Evolutionary conservation across 176 grass and related monocot species (phyloP).

Genomic region (Areca catechu): DNA sequence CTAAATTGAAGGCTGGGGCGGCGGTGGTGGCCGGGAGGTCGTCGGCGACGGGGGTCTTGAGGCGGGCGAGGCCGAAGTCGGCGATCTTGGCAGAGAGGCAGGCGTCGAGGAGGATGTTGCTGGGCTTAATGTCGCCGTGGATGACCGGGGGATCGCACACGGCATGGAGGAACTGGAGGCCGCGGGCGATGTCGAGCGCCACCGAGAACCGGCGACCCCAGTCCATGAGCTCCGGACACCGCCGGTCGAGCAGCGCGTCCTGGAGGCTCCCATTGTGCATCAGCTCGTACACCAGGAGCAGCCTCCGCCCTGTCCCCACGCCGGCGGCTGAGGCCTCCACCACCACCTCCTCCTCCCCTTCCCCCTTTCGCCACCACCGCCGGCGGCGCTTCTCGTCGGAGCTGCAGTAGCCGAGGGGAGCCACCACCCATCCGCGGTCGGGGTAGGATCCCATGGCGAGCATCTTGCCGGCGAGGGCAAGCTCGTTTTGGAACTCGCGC

Average conservation of each 20-base stretch:
- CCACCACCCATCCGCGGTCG: conserved; percentile 23
- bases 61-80: conserved; percentile 75
- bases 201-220: conserved; percentile 64
- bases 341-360: conserved; percentile 17
- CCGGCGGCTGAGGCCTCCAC: not conserved
- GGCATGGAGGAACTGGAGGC: conserved; percentile 70
- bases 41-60: conserved; percentile 39
- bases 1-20: not conserved
- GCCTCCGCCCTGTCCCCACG: not conserved
- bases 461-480: conserved; percentile 67
- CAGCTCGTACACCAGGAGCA: conserved; percentile 92
- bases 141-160: conserved; percentile 68
- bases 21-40: not conserved
- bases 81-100: conserved; percentile 60
- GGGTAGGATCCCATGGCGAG: conserved; percentile 14
- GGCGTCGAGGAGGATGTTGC: conserved; percentile 82
- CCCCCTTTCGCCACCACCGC: conserved; percentile 10
- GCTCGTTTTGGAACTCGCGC: conserved; percentile 96
- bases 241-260: conserved; percentile 73
- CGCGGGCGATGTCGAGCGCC: conserved; percentile 69
- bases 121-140: conserved; percentile 91
- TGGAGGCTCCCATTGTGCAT: conserved; percentile 96
- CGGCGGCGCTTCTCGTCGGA: conserved; percentile 11
- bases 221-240: conserved; percentile 46
- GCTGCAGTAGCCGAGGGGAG: conserved; percentile 63